Conservation (phyloP, 352 stramenopile species). For the Pythium plurisporium region DNA sequence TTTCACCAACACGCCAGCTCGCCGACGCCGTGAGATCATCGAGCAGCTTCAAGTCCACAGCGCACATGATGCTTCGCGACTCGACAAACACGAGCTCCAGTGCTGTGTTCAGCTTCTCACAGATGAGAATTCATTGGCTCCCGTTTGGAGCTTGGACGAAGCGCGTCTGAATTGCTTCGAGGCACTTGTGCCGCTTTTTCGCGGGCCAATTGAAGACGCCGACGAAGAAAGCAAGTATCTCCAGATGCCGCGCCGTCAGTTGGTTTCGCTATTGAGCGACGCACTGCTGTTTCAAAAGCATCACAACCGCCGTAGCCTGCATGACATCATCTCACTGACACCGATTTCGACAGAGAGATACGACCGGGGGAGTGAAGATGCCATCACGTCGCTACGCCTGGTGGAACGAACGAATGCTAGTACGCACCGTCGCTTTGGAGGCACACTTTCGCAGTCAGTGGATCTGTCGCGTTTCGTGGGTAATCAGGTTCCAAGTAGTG, state of each 20-base stretch:
- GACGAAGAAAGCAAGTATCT: slow-evolving; percentile 51
- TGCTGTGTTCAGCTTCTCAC: slow-evolving; percentile 10
- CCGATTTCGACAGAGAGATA: neutral
- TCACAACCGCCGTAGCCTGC: neutral
- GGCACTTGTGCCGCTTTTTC: slow-evolving; percentile 39
- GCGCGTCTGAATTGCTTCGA: slow-evolving; percentile 46
- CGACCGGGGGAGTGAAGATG: neutral
- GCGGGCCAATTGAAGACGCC: slow-evolving; percentile 27
- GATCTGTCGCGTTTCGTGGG: neutral
- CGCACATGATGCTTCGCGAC: neutral
- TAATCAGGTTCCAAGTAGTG: neutral
- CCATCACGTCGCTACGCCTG: slow-evolving; percentile 5
- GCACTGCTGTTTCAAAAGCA: slow-evolving; percentile 23
- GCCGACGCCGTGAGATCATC: slow-evolving; percentile 3
- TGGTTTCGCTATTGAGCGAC: slow-evolving; percentile 39
- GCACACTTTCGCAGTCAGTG: slow-evolving; percentile 8
- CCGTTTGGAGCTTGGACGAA: slow-evolving; percentile 25
- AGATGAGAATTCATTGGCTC: neutral
- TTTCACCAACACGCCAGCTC: neutral
- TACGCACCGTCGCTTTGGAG: neutral
- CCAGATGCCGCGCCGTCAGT: slow-evolving; percentile 30
- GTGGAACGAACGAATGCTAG: neutral
- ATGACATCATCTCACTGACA: neutral
- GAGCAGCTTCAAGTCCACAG: slow-evolving; percentile 6
- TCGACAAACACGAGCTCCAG: slow-evolving; percentile 13